phyloP scores from a whole-genome alignment of 2,329 filamentous ascomycete species.

The Neophaeococcomyces mojaviensis region DNA sequence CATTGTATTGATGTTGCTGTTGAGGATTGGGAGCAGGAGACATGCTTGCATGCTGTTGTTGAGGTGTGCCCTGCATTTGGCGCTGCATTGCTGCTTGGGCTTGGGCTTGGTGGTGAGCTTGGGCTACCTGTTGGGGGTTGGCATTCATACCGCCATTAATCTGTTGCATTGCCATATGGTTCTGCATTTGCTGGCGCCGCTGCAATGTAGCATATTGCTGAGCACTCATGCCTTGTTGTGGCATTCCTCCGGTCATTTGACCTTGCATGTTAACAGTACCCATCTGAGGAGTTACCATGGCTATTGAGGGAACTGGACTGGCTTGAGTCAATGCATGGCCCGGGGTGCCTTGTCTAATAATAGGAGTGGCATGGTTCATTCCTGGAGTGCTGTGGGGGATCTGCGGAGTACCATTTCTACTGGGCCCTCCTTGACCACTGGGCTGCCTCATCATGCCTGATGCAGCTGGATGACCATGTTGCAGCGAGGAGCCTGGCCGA shows the following conservation, averaged over 20 bases:
- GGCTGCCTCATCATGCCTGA: constrained; percentile 36
- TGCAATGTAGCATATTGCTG: constrained; percentile 36
- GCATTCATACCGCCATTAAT: constrained; percentile 30
- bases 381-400: constrained; percentile 40
- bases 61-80: constrained; percentile 24
- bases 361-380: constrained; percentile 40
- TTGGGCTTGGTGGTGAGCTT: constrained; percentile 24
- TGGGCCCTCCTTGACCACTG: constrained; percentile 38
- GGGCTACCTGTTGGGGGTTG: constrained; percentile 32
- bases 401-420: constrained; percentile 42
- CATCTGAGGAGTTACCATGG: constrained; percentile 40
- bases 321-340: constrained; percentile 40
- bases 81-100: constrained; percentile 23
- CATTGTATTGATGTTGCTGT: constrained; percentile 16
- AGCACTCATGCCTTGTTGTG: constrained; percentile 30
- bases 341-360: constrained; percentile 41
- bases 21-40: constrained; percentile 24
- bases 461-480: constrained; percentile 40
- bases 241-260: constrained; percentile 33
- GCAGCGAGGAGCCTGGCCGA: constrained; percentile 38
- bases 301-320: constrained; percentile 36
- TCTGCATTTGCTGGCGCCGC: constrained; percentile 29
- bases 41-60: constrained; percentile 15
- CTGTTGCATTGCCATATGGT: constrained; percentile 35
- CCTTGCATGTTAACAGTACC: constrained; percentile 34